Percentiles rank a stretch among this genome's conserved stretches.
Evolutionary conservation across 1,139 yeast genomes (phyloP).

Genomic region (Saccharomyces hybrid): DNA sequence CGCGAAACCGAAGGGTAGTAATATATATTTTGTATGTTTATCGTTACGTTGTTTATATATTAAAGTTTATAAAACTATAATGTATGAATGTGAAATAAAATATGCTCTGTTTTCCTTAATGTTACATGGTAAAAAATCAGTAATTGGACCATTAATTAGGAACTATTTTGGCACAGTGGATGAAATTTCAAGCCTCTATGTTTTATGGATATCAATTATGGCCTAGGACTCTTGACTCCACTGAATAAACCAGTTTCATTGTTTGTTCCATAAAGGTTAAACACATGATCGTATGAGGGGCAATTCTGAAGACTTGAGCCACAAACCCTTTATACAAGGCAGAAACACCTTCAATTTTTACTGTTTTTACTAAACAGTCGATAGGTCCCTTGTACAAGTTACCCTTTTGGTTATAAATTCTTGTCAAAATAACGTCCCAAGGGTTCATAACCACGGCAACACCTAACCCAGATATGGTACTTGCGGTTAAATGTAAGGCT

Average conservation of each 20-base stretch:
- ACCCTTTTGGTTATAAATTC: conserved; percentile 93
- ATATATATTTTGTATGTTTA: neutral
- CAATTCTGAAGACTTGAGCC: conserved; percentile 87
- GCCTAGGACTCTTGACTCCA: conserved; percentile 35
- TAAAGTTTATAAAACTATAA: neutral
- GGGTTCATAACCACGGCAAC: conserved; percentile 96
- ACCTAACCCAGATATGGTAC: conserved; percentile 80
- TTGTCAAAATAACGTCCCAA: conserved; percentile 88
- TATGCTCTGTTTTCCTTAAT: neutral
- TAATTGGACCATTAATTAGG: neutral
- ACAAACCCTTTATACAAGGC: conserved; percentile 93
- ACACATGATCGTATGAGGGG: conserved; percentile 89
- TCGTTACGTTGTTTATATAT: neutral
- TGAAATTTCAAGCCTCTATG: neutral
- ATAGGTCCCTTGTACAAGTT: conserved; percentile 76
- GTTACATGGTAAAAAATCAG: neutral
- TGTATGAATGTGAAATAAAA: neutral
- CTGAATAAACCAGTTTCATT: conserved; percentile 49
- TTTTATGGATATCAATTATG: conserved; percentile 7
- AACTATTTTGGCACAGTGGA: neutral
- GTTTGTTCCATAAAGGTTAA: conserved; percentile 94
- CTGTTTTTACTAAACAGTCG: conserved; percentile 81
- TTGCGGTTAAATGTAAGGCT: conserved; percentile 62
- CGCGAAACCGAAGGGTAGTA: neutral
- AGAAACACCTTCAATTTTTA: conserved; percentile 69